phyloP scores from a whole-genome alignment of 768 basidiomycete genomes.

The Trametes cubensis region DNA sequence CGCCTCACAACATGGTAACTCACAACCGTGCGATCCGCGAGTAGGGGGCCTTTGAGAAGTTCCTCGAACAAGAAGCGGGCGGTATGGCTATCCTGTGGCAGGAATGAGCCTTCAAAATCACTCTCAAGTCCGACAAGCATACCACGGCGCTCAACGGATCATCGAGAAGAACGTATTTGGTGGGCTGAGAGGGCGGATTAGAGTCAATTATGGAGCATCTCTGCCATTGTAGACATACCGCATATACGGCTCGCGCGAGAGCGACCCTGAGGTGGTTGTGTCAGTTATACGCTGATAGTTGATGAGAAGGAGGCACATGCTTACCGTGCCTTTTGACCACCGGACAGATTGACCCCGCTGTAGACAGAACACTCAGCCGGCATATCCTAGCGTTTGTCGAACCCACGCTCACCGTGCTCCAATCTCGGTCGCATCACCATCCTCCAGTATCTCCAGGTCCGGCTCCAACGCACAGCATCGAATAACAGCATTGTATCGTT shows the following conservation, averaged over 20 bases:
- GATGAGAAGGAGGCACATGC: conserved; percentile 11
- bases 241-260: conserved; percentile 81
- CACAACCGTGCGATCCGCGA: conserved; percentile 70
- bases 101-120: neutral
- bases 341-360: conserved; percentile 75
- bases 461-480: conserved; percentile 81
- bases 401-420: conserved; percentile 56
- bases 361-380: neutral
- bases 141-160: conserved; percentile 85
- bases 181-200: conserved; percentile 16
- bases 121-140: conserved; percentile 31
- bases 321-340: conserved; percentile 81
- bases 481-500: conserved; percentile 74
- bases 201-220: neutral
- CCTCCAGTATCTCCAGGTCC: conserved; percentile 82
- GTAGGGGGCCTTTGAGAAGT: conserved; percentile 67
- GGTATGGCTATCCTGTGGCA: conserved; percentile 64
- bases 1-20: conserved; percentile 27
- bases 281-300: neutral
- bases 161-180: conserved; percentile 63
- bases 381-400: conserved; percentile 4
- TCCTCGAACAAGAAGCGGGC: conserved; percentile 63
- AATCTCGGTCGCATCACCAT: conserved; percentile 86
- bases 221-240: conserved; percentile 42
- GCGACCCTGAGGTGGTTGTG: conserved; percentile 57